These are phyloP conservation scores for Chrysanthemum lavandulifolium DNA, from an alignment of 129 eudicot genomes.

Conservation along the genomic window DNA sequence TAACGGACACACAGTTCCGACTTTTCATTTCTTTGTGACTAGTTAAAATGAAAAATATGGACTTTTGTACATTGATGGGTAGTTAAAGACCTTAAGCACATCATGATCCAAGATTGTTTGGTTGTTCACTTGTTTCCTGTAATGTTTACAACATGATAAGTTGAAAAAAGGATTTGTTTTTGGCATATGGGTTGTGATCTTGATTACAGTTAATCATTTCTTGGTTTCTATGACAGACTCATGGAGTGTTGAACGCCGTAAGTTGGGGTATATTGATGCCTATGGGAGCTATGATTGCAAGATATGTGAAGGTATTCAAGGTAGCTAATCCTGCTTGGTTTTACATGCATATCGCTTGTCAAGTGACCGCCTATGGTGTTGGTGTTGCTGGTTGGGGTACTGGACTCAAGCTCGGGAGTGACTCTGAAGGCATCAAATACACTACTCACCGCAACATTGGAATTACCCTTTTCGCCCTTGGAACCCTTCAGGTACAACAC, in stretches of 20 bases:
- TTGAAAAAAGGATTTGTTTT: neutral
- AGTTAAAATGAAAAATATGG: neutral
- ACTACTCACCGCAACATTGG: conserved; percentile 74
- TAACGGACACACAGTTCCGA: neutral
- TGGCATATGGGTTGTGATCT: neutral
- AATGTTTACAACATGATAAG: neutral
- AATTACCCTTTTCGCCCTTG: conserved; percentile 77
- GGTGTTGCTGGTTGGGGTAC: conserved; percentile 93
- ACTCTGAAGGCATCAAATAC: conserved; percentile 49
- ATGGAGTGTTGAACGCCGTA: conserved; percentile 86
- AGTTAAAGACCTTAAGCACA: neutral
- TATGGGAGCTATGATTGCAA: conserved; percentile 77
- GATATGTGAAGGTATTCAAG: conserved; percentile 86
- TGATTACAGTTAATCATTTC: neutral
- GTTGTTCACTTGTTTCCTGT: neutral
- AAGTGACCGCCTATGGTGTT: conserved; percentile 64
- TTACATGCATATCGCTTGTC: conserved; percentile 75
- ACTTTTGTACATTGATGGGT: neutral
- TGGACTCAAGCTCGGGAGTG: conserved; percentile 83
- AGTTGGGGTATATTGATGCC: conserved; percentile 98
- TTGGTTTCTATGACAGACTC: conserved; percentile 46
- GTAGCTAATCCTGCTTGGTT: conserved; percentile 94
- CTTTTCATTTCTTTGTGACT: neutral
- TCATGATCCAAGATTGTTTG: neutral
- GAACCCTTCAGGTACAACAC: conserved; percentile 68